Conservation (phyloP, 305 asterid species). For the Fraxinus greggii region DNA sequence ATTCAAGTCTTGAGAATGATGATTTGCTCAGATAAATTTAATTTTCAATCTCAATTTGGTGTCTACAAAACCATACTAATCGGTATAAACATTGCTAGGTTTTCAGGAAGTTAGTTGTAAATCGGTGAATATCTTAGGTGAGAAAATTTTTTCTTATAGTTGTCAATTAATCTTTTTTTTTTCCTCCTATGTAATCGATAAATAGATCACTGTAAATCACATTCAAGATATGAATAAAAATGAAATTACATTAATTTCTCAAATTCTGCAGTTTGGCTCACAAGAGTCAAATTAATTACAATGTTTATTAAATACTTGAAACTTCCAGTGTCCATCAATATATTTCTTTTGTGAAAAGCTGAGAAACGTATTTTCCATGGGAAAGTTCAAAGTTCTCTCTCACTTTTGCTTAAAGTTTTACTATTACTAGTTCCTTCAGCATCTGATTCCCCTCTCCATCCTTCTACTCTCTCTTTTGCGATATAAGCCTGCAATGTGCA, state of each 20-base stretch:
- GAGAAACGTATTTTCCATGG: background rate
- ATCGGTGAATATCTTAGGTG: background rate
- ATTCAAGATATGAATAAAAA: background rate
- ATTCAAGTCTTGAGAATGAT: background rate
- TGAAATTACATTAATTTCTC: background rate
- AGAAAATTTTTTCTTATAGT: background rate
- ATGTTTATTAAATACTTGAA: background rate
- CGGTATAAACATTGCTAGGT: background rate
- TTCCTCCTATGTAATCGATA: background rate
- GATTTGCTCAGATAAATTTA: background rate
- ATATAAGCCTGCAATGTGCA: background rate
- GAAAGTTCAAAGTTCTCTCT: background rate
- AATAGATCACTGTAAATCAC: background rate
- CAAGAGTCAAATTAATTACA: background rate
- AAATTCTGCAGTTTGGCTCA: background rate
- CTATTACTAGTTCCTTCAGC: background rate
- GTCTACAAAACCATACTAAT: background rate
- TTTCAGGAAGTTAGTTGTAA: background rate
- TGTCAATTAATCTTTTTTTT: background rate
- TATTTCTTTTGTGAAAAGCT: background rate
- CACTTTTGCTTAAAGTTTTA: background rate
- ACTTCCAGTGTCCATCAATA: background rate
- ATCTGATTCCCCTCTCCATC: background rate
- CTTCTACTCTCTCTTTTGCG: background rate
- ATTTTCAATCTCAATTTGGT: background rate